phyloP scores from a whole-genome alignment of 306 rosid species.

The Sicyos edulis region DNA sequence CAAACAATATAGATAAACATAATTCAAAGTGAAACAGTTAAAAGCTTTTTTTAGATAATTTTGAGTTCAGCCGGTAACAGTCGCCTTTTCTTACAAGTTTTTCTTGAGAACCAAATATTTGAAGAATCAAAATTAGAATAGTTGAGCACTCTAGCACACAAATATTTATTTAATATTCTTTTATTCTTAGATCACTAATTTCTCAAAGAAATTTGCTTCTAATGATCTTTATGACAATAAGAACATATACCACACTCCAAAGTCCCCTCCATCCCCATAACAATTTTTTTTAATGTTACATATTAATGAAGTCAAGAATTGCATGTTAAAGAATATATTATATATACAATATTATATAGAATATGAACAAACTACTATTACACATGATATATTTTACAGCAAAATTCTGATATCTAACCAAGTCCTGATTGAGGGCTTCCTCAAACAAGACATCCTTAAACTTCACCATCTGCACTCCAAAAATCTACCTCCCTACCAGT shows the following conservation, averaged over 20 bases:
- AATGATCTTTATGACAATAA: neutral
- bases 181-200: too few relatives aligned
- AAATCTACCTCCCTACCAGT: conserved; percentile 5
- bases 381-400: conserved; percentile 13
- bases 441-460: neutral
- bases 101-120: too few relatives aligned
- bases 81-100: too few relatives aligned
- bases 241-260: neutral
- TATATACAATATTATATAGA: neutral
- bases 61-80: too few relatives aligned
- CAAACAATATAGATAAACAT: too few relatives aligned
- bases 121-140: too few relatives aligned
- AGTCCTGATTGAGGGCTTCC: conserved; percentile 2
- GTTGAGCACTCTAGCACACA: too few relatives aligned
- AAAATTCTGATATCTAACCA: conserved; percentile 19
- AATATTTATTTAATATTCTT: too few relatives aligned
- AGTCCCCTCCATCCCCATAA: too few relatives aligned
- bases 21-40: too few relatives aligned
- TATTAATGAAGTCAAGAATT: neutral
- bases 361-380: neutral
- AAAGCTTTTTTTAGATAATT: too few relatives aligned
- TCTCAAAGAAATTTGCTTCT: neutral
- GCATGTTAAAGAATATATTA: neutral
- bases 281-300: neutral
- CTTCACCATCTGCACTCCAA: neutral